Percentiles rank a stretch among this genome's conserved stretches.
phyloP scores from a whole-genome alignment of 2,329 filamentous ascomycete species.

The Zymoseptoria passerinii region DNA sequence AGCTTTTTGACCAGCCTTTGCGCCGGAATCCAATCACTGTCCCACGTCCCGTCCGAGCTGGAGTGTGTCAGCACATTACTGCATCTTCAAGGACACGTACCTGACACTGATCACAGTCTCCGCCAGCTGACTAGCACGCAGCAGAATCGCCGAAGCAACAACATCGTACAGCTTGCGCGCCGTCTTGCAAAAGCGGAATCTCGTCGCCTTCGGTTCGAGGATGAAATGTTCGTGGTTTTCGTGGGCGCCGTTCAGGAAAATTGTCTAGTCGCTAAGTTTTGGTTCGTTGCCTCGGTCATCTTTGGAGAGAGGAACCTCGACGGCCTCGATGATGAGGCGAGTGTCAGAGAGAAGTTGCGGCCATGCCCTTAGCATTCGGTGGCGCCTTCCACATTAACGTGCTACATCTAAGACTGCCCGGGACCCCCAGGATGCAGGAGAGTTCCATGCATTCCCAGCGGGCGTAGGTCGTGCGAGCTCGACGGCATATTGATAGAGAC shows the following conservation, averaged over 20 bases:
- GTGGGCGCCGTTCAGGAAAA: neutral
- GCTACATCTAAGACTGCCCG: too few relatives aligned
- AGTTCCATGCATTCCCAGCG: too few relatives aligned
- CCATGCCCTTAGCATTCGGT: neutral
- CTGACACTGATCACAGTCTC: neutral
- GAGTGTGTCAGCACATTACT: neutral
- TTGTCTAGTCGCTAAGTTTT: neutral
- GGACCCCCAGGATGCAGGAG: too few relatives aligned
- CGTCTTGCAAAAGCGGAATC: conserved; percentile 1
- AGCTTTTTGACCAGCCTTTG: neutral
- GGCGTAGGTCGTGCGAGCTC: too few relatives aligned
- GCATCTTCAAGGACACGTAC: neutral
- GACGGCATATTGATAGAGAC: too few relatives aligned
- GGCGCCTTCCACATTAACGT: too few relatives aligned
- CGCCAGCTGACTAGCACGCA: neutral
- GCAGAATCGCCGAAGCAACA: conserved; percentile 1
- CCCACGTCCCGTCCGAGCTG: neutral
- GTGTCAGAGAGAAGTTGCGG: neutral
- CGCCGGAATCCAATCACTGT: neutral
- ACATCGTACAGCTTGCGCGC: conserved; percentile 1
- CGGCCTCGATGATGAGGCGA: neutral
- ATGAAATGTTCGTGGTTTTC: neutral
- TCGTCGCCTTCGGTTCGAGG: neutral
- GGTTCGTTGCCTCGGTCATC: neutral
- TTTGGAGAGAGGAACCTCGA: neutral